Evolutionary conservation across 2,329 filamentous ascomycete species (phyloP).

Genomic region (Aspergillaceae sp.): DNA sequence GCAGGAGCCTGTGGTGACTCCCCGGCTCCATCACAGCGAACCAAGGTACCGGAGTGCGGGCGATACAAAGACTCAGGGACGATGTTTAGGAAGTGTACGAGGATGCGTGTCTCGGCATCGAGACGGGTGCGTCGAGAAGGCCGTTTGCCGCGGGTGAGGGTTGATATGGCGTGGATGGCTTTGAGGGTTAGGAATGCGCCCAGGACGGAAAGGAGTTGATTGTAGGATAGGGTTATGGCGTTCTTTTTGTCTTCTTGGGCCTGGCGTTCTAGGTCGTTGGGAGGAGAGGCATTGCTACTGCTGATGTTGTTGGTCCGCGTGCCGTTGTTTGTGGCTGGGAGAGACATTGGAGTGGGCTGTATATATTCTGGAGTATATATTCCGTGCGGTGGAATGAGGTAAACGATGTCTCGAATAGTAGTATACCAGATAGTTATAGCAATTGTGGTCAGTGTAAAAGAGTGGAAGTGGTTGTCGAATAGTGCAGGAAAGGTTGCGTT

Average conservation of each 20-base stretch:
- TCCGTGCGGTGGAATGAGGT: not conserved
- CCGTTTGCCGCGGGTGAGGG: not conserved
- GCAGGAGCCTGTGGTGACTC: not conserved
- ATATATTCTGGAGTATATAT: not conserved
- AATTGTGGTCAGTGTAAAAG: too few relatives aligned
- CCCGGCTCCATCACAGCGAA: not conserved
- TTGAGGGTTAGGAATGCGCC: not conserved
- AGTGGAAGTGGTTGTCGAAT: not conserved
- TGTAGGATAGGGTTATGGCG: not conserved
- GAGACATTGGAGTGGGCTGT: not conserved
- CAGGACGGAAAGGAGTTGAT: not conserved
- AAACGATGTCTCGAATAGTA: not conserved
- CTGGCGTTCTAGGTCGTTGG: too few relatives aligned
- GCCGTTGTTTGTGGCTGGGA: slow-evolving; percentile 4
- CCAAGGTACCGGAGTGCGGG: not conserved
- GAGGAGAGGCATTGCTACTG: not conserved
- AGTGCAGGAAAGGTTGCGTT: too few relatives aligned
- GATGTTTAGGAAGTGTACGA: slow-evolving; percentile 13
- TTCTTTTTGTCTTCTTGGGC: not conserved
- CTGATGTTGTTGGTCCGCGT: not conserved
- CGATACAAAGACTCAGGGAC: slow-evolving; percentile 6
- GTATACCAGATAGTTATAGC: too few relatives aligned
- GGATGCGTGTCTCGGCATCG: slow-evolving; percentile 14
- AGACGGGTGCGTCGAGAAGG: slow-evolving; percentile 11
- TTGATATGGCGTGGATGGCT: not conserved